Percentiles rank a stretch among this genome's conserved stretches.
Conservation (phyloP, 306 rosid species). For the Vicia villosa region DNA sequence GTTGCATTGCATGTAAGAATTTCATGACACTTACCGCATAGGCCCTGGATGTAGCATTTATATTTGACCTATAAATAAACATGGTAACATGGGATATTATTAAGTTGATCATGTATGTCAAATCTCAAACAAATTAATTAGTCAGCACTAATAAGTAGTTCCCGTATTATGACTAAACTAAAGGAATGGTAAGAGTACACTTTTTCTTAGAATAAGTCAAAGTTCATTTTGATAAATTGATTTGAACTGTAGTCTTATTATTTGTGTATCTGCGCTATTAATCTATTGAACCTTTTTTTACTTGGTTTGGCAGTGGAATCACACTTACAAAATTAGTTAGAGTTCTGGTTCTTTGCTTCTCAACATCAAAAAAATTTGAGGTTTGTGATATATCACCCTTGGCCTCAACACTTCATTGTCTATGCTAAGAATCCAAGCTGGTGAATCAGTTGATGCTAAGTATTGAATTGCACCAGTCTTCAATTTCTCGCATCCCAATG, state of each 20-base stretch:
- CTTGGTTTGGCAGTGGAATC: slow-evolving; percentile 72
- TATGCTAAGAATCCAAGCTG: slow-evolving; percentile 15
- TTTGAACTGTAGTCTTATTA: slow-evolving; percentile 16
- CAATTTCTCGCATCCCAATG: too few relatives aligned
- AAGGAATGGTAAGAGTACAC: slow-evolving; percentile 7
- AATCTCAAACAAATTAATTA: not conserved
- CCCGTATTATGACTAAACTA: not conserved
- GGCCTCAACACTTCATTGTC: slow-evolving; percentile 22
- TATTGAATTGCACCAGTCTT: too few relatives aligned
- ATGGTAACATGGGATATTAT: slow-evolving; percentile 11
- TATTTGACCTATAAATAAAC: not conserved
- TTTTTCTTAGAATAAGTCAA: slow-evolving; percentile 8
- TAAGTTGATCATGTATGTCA: slow-evolving; percentile 14
- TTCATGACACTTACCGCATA: slow-evolving; percentile 18
- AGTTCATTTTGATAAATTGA: slow-evolving; percentile 10
- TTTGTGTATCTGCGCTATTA: too few relatives aligned
- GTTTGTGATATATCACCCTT: slow-evolving; percentile 50
- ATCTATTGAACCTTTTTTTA: slow-evolving; percentile 34
- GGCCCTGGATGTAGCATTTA: slow-evolving; percentile 22
- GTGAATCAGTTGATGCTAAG: not conserved
- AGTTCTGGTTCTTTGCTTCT: slow-evolving; percentile 83
- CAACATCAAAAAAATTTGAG: slow-evolving; percentile 95
- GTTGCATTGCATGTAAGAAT: slow-evolving; percentile 22
- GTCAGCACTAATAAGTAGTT: not conserved
- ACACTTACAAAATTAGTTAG: slow-evolving; percentile 95